Base-by-base conservation (phyloP, 78 protist species). In the Mantamonas sphyraenae region DNA sequence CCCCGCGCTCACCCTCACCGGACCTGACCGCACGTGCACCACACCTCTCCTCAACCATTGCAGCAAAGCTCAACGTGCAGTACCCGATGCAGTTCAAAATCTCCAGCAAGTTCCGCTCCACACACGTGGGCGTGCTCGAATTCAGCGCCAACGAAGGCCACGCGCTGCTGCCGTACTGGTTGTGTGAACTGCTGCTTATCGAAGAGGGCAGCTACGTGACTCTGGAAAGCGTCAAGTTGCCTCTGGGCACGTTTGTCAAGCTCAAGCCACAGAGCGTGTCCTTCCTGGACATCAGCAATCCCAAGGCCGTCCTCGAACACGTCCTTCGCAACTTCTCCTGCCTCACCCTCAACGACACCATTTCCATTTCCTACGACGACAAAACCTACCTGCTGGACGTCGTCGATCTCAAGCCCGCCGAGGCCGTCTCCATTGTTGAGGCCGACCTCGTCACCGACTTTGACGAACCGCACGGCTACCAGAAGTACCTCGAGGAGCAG, bases 391-490 rank as follows among this genome's bases (percentile, higher is more conserved):
- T 50, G 1, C 42, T 90, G 24, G 50, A 28, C 16, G 86, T 86
- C n/a, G 19, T 74, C 28, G 95, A 87, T 12, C 47, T 78, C 53
- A 56, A 75, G 40, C 72, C 72, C 26, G 39, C 59, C 2, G 19
- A 38, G 17, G 95, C 90, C 50, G 80, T 90, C 47, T 71, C 84
- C 53, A 81, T 90, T 73, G 64, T 87, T n/a, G 92, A 90, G 60
- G 74, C 91, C 37, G 95, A 90, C 63, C 38, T 90, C n/a, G 55
- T 77, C 9, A 85, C 84, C 37, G 95, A 90, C 66, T 90, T 90
- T 74, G 91, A 83, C 3, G 80, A 92, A 26, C 91, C 95, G 17
- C 37, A 60, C 47, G 92, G 85, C 59, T 43, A n/a, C n/a, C n/a
- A n/a, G n/a, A n/a, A n/a, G n/a, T n/a, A n/a, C n/a, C n/a, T n/a